Conservation (phyloP, 805 yeast species). For the Saturnispora dispora region DNA sequence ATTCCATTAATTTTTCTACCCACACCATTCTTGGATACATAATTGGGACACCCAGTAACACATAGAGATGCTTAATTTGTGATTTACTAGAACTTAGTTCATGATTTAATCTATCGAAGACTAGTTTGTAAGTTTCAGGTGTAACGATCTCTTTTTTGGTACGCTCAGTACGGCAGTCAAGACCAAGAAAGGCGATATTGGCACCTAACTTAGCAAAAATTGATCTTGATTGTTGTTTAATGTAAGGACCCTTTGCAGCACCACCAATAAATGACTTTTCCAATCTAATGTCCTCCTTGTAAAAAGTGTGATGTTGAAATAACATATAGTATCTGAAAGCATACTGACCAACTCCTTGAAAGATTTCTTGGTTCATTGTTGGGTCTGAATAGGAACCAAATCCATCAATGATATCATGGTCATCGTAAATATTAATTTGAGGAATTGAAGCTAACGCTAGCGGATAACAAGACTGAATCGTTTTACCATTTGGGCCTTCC, state of each 20-base stretch:
- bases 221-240: constrained; percentile 58
- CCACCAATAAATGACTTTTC: constrained; percentile 62
- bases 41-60: constrained; percentile 90
- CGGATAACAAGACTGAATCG: constrained; percentile 62
- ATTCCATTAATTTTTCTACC: constrained; percentile 69
- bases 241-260: constrained; percentile 51
- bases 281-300: constrained; percentile 32
- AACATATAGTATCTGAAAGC: constrained; percentile 85
- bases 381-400: constrained; percentile 77
- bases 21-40: constrained; percentile 91
- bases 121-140: constrained; percentile 43
- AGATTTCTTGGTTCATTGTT: constrained; percentile 66
- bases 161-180: constrained; percentile 93
- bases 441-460: constrained; percentile 78
- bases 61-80: constrained; percentile 63
- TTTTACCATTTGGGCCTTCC: constrained; percentile 58
- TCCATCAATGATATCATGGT: constrained; percentile 95
- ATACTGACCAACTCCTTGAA: constrained; percentile 60
- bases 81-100: constrained; percentile 46
- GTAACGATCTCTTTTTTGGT: constrained; percentile 48
- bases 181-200: constrained; percentile 60
- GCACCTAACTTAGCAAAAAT: constrained; percentile 66
- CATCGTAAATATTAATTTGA: constrained; percentile 78
- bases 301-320: constrained; percentile 76
- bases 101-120: constrained; percentile 49